A percentile compares a stretch with the other conserved stretches of the same genome.
Evolutionary conservation across 1,284 basidiomycete genomes (phyloP).

Genomic region (Malassezia nana): DNA sequence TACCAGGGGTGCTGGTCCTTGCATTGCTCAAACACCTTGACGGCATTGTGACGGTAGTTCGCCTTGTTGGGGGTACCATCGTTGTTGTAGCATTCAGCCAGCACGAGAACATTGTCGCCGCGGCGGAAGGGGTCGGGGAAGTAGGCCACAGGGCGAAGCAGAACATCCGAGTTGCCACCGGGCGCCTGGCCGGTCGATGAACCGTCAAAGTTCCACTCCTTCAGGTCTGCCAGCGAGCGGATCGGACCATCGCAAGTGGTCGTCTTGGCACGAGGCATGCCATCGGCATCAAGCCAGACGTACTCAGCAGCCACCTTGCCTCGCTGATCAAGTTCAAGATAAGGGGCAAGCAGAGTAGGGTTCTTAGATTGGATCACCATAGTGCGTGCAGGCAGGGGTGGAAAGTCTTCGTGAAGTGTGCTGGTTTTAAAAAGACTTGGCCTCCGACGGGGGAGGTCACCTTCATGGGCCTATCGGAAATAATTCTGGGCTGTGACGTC

Average conservation of each 20-base stretch:
- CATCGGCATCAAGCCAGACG: constrained; percentile 53
- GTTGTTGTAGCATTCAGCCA: constrained; percentile 92
- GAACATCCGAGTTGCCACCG: constrained; percentile 94
- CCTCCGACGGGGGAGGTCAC: not conserved
- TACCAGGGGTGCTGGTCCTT: constrained; percentile 68
- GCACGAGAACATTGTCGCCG: constrained; percentile 57
- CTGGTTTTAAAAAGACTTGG: not conserved
- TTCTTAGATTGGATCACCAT: constrained; percentile 6
- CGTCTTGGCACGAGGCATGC: constrained; percentile 44
- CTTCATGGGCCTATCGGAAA: not conserved
- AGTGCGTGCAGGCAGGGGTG: not conserved
- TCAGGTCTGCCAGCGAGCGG: constrained; percentile 60
- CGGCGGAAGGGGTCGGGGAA: constrained; percentile 99
- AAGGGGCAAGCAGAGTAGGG: constrained; percentile 19
- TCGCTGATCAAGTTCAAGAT: constrained; percentile 24
- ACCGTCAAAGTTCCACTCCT: constrained; percentile 98
- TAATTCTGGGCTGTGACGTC: not conserved
- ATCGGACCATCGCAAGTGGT: constrained; percentile 67
- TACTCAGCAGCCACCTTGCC: constrained; percentile 44
- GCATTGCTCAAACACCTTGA: constrained; percentile 44
- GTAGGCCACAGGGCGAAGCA: constrained; percentile 89
- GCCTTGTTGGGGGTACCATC: constrained; percentile 96
- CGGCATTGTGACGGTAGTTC: constrained; percentile 58
- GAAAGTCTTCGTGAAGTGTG: not conserved
- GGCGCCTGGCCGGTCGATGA: constrained; percentile 54